Conservation (phyloP, 345 rosid genomes). For the Linum lewisii region DNA sequence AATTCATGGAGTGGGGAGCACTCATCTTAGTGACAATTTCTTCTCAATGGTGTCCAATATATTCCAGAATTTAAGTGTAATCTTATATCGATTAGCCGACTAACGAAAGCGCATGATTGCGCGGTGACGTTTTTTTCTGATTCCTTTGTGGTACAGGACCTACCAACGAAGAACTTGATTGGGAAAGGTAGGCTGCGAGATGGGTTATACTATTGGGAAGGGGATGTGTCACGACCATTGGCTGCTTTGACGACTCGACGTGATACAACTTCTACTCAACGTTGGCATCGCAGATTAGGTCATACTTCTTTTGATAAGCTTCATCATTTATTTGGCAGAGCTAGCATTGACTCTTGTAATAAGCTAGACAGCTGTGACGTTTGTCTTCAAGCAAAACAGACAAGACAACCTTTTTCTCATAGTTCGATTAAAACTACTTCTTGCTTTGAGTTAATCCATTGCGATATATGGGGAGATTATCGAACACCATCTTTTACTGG, state of each 20-base stretch:
- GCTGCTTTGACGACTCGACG: neutral
- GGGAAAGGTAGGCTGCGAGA: slow-evolving; percentile 4
- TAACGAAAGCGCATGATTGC: slow-evolving; percentile 6
- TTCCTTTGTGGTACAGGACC: slow-evolving; percentile 7
- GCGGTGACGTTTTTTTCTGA: neutral
- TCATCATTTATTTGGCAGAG: neutral
- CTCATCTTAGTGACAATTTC: neutral
- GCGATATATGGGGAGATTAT: slow-evolving; percentile 4
- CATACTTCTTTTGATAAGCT: neutral
- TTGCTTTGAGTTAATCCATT: slow-evolving; percentile 12
- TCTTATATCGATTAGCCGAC: slow-evolving; percentile 4
- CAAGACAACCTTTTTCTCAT: neutral
- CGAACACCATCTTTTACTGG: neutral
- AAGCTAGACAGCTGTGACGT: neutral
- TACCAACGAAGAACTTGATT: slow-evolving; percentile 8
- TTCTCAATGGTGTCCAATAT: neutral
- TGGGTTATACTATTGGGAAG: neutral
- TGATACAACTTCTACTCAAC: neutral
- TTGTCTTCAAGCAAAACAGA: slow-evolving; percentile 6
- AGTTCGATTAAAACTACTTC: neutral
- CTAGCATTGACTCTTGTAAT: neutral
- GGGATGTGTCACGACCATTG: neutral
- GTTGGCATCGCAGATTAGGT: slow-evolving; percentile 6
- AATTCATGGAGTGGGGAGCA: neutral
- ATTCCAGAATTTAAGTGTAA: slow-evolving; percentile 10